These are phyloP conservation scores for Dictyostelium brefeldianum DNA, from an alignment of 78 protist species.

Conservation along the genomic window DNA sequence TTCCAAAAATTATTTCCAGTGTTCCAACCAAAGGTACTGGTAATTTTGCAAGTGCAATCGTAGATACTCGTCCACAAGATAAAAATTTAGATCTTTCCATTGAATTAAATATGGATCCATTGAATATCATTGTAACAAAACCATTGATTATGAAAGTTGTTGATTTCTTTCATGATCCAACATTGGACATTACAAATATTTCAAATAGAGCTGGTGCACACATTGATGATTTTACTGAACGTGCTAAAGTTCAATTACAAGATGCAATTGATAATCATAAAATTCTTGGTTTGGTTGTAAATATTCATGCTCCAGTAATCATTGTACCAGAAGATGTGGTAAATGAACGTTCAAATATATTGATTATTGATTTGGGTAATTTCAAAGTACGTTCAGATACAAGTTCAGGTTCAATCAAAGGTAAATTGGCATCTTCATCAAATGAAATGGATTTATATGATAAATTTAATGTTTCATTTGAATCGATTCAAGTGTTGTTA, in stretches of 20 bases:
- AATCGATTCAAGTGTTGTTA: conserved; percentile 47
- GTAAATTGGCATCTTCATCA: conserved; percentile 15
- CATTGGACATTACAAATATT: conserved; percentile 67
- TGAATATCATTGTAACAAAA: conserved; percentile 43
- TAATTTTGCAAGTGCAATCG: conserved; percentile 30
- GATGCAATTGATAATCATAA: conserved; percentile 74
- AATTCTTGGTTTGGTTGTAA: conserved; percentile 47
- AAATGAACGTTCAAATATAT: not conserved
- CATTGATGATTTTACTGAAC: conserved; percentile 33
- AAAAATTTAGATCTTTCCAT: conserved; percentile 29
- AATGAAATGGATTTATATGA: conserved; percentile 71
- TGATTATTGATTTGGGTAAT: conserved; percentile 71
- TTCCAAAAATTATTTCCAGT: conserved; percentile 41
- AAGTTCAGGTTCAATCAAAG: conserved; percentile 13
- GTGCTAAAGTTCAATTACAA: conserved; percentile 59
- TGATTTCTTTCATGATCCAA: conserved; percentile 47
- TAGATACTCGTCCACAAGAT: conserved; percentile 64
- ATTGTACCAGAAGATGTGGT: conserved; percentile 62
- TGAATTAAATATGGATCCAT: conserved; percentile 71
- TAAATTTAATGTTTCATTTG: conserved; percentile 53
- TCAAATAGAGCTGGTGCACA: conserved; percentile 64
- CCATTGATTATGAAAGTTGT: conserved; percentile 64
- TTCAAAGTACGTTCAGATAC: conserved; percentile 46
- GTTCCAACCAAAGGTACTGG: conserved; percentile 4
- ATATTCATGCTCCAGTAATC: conserved; percentile 76